These are phyloP conservation scores for Laetiporus sulphureus DNA, from an alignment of 1,284 basidiomycete species.

Conservation along the genomic window DNA sequence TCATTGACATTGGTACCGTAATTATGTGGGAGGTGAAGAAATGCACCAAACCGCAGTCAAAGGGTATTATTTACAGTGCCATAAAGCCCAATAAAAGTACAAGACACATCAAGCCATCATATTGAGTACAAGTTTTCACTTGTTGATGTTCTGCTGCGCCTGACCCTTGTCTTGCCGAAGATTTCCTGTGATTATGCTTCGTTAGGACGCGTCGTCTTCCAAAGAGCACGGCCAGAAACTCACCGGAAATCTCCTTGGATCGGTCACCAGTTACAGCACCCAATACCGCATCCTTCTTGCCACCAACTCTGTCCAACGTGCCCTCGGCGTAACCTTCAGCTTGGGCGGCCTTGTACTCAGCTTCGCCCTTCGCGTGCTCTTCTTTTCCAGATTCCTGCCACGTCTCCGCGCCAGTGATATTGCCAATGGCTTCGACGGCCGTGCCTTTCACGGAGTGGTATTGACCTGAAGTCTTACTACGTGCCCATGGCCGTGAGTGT, in stretches of 20 bases:
- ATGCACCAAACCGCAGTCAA: too few species aligned
- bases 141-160: constrained; percentile 45
- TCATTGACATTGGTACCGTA: too few species aligned
- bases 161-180: constrained; percentile 51
- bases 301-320: constrained; percentile 42
- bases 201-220: too few species aligned
- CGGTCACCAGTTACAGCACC: constrained; percentile 45
- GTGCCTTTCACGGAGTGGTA: constrained; percentile 56
- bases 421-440: constrained; percentile 50
- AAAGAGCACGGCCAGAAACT: too few species aligned
- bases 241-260: constrained; percentile 51
- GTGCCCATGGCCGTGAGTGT: too few species aligned
- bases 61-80: too few species aligned
- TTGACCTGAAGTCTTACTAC: constrained; percentile 61
- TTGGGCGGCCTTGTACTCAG: constrained; percentile 50
- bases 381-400: constrained; percentile 58
- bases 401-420: constrained; percentile 37
- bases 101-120: too few species aligned
- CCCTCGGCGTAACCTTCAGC: constrained; percentile 54
- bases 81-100: too few species aligned
- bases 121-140: too few species aligned
- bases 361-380: constrained; percentile 61
- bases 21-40: too few species aligned
- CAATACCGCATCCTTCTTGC: constrained; percentile 33
- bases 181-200: constrained; percentile 47